Evolutionary conservation across 768 basidiomycete species (phyloP), one percentile per base, ranked within the genome.

Genomic region (Cytidiella melzeri): DNA sequence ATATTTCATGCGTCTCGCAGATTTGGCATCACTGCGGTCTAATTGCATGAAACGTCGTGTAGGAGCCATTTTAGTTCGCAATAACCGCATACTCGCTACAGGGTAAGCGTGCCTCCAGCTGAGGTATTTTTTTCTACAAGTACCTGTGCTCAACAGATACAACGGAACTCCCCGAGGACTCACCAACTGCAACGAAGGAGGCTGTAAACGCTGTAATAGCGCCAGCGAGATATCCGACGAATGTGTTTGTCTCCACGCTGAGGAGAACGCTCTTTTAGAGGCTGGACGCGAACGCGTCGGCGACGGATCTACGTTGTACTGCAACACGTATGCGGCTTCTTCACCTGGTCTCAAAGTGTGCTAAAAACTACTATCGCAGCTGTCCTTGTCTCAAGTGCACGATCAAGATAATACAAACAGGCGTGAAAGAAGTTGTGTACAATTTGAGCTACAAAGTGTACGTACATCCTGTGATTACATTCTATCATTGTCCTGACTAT

Each of bases 41-140:
- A 96, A 96, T 61, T 96, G 94, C 64, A 96, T 97, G 93, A 96
- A 97, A 64, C 79, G 94, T 6, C 79, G 96, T 2, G 96, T 99
- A 0, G 96, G 96, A 6, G 94, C 94, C 0, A 81, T 99, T 18
- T 71, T 99, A 24, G 94, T 97, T 25, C 80, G 90, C 0, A 84
- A 88, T 48, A 82, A 86, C 54, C 79, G 88, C 24, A 79, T 92
- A 21, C 69, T 92, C 19, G 77, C 87, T 25, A 88, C 89, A 11
- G 89, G 89, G 87, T 87, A 67, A 43, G 72, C 42, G 25, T 12
- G 18, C 55, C 23, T 24, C 24, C 48, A 38, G 53, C 15, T 47
- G 30, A 48, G 18, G 25, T 27, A 19, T 21, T 39, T 21, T 11
- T 24, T 3, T 34, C 10, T 39, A 23, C 55, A 50, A 34, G 41